phyloP scores from a whole-genome alignment of 2,329 filamentous ascomycete species.

The Calonectria fujianensis region DNA sequence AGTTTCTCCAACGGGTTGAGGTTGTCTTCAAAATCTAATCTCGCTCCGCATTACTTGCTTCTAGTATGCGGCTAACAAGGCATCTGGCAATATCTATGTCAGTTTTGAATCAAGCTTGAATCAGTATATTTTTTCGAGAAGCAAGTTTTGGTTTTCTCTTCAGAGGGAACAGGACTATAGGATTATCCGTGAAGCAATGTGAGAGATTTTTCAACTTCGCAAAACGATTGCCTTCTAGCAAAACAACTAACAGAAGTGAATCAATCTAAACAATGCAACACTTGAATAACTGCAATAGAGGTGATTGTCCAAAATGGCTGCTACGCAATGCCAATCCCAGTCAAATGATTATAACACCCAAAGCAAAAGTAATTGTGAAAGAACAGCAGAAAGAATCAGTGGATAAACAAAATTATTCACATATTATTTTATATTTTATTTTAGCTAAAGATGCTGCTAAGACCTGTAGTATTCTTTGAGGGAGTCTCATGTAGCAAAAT shows the following conservation, averaged over 20 bases:
- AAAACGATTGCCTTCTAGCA: neutral
- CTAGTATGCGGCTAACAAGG: neutral
- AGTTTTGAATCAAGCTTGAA: neutral
- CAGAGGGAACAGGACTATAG: neutral
- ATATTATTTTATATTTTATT: too few species aligned
- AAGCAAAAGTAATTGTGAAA: too few species aligned
- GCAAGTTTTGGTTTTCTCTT: neutral
- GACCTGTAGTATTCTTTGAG: too few species aligned
- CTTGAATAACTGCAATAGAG: too few species aligned
- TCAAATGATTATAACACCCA: too few species aligned
- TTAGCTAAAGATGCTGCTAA: too few species aligned
- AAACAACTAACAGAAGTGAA: neutral
- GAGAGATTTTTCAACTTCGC: neutral
- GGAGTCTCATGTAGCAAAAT: too few species aligned
- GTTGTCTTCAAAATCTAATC: neutral
- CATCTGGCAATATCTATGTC: neutral
- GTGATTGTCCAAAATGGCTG: too few species aligned
- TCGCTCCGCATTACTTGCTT: neutral
- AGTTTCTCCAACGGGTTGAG: neutral
- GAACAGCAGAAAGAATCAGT: too few species aligned
- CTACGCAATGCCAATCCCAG: too few species aligned
- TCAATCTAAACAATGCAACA: neutral
- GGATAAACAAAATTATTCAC: too few species aligned
- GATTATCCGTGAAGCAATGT: neutral
- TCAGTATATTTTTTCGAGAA: neutral